Conservation (phyloP, 768 basidiomycete species). For the Mycena galopus region DNA sequence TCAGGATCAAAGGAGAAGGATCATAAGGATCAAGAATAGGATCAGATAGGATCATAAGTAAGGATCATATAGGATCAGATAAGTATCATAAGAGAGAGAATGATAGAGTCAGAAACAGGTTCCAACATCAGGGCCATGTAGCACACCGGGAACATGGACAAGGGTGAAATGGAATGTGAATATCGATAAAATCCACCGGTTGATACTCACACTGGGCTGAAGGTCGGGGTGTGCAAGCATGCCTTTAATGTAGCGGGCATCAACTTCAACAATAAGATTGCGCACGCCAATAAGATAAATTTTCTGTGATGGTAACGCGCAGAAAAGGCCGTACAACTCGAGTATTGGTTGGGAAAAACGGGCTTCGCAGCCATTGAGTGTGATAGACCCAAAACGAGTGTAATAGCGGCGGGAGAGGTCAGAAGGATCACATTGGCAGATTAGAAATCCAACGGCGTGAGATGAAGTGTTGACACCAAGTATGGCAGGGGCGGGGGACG, state of each 20-base stretch:
- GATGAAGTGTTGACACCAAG: constrained; percentile 53
- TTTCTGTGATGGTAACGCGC: constrained; percentile 33
- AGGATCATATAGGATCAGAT: no score
- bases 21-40: no score
- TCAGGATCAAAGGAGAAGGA: no score
- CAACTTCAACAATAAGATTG: constrained; percentile 50
- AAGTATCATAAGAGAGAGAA: no score
- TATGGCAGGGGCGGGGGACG: constrained; percentile 39
- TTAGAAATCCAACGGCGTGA: constrained; percentile 51
- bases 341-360: constrained; percentile 54
- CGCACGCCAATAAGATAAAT: constrained; percentile 37
- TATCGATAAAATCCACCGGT: constrained; percentile 52
- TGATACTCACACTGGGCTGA: constrained; percentile 48
- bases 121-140: constrained; percentile 47
- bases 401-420: constrained; percentile 40
- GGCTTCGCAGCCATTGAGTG: constrained; percentile 49
- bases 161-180: constrained; percentile 47
- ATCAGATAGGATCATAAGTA: no score
- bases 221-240: constrained; percentile 51
- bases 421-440: constrained; percentile 46
- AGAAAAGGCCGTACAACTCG: constrained; percentile 53
- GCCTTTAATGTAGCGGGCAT: constrained; percentile 49
- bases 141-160: constrained; percentile 47
- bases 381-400: constrained; percentile 53
- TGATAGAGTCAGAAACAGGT: no score